These are phyloP conservation scores for Paraphaeosphaeria sporulosa DNA, from an alignment of 2,329 filamentous ascomycete genomes.

Conservation along the genomic window DNA sequence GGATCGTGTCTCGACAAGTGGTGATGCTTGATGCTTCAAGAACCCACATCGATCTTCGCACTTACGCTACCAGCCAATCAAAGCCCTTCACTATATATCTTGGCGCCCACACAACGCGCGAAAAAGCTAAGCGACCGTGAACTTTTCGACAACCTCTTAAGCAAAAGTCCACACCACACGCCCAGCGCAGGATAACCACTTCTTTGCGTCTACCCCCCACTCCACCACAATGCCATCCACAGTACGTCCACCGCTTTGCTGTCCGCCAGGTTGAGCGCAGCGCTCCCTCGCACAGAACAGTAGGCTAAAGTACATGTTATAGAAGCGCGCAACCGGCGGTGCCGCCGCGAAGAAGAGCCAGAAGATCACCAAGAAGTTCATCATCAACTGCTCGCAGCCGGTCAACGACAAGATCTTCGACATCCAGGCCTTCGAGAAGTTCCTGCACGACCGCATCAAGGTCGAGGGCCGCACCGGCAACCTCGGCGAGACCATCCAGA, in stretches of 20 bases:
- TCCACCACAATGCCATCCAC: slow-evolving; percentile 81
- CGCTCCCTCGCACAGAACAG: slow-evolving; percentile 67
- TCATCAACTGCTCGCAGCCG: slow-evolving; percentile 99
- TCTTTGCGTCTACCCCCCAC: slow-evolving; percentile 73
- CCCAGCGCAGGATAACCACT: slow-evolving; percentile 83
- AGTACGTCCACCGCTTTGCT: slow-evolving; percentile 98
- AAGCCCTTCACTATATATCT: slow-evolving; percentile 18
- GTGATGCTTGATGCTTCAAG: no score
- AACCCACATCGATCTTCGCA: not conserved
- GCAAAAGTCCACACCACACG: slow-evolving; percentile 26
- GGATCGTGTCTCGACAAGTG: no score
- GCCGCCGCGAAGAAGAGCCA: slow-evolving; percentile 60
- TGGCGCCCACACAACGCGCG: slow-evolving; percentile 24
- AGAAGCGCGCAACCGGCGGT: slow-evolving; percentile 64
- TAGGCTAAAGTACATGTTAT: slow-evolving; percentile 85
- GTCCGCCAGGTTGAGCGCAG: slow-evolving; percentile 64
- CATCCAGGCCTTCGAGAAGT: slow-evolving; percentile 98
- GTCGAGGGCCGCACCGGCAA: slow-evolving; percentile 98
- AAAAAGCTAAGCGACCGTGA: slow-evolving; percentile 24
- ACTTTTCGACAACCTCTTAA: slow-evolving; percentile 9
- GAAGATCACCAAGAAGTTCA: slow-evolving; percentile 94
- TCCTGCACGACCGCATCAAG: slow-evolving; percentile 99
- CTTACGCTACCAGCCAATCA: not conserved
- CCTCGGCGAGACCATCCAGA: slow-evolving; percentile 90
- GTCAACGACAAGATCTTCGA: slow-evolving; percentile 99